Evolutionary conservation across 768 basidiomycete genomes (phyloP).

Genomic region (Daedalea quercina): DNA sequence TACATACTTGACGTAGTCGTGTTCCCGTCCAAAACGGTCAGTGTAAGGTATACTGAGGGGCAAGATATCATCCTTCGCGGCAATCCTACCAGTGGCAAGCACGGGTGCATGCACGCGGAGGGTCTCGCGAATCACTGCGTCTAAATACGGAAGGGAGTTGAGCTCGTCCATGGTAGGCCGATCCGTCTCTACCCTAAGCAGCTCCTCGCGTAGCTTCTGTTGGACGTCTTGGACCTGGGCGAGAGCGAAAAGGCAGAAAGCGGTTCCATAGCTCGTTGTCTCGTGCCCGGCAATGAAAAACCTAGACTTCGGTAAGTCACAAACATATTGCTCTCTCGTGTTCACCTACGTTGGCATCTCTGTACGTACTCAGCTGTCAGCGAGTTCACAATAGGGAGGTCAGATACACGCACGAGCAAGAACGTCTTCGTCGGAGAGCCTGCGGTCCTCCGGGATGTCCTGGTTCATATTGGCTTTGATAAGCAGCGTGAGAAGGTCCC

Average conservation of each 20-base stretch:
- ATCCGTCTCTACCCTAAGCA: constrained; percentile 49
- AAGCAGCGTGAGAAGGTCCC: constrained; percentile 55
- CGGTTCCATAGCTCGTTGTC: constrained; percentile 18
- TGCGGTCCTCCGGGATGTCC: constrained; percentile 47
- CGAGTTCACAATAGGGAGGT: no score
- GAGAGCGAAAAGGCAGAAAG: constrained; percentile 30
- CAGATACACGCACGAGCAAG: constrained; percentile 36
- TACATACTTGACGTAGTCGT: constrained; percentile 17
- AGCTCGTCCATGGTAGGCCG: constrained; percentile 56
- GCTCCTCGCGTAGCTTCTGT: constrained; percentile 47
- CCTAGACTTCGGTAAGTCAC: not conserved
- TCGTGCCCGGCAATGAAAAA: constrained; percentile 25
- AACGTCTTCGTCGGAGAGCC: constrained; percentile 42
- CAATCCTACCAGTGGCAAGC: constrained; percentile 39
- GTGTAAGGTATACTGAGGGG: constrained; percentile 36
- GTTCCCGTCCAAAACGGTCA: constrained; percentile 4
- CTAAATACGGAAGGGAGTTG: constrained; percentile 57
- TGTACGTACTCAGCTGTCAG: not conserved
- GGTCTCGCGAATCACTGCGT: constrained; percentile 52
- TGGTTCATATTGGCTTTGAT: constrained; percentile 58
- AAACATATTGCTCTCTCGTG: not conserved
- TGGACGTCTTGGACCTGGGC: constrained; percentile 52
- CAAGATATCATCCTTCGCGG: constrained; percentile 38
- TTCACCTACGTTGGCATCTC: constrained; percentile 12
- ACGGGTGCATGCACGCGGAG: constrained; percentile 50